These are phyloP conservation scores for Termitomyces sp. DNA, from an alignment of 768 basidiomycete genomes.

Conservation along the genomic window DNA sequence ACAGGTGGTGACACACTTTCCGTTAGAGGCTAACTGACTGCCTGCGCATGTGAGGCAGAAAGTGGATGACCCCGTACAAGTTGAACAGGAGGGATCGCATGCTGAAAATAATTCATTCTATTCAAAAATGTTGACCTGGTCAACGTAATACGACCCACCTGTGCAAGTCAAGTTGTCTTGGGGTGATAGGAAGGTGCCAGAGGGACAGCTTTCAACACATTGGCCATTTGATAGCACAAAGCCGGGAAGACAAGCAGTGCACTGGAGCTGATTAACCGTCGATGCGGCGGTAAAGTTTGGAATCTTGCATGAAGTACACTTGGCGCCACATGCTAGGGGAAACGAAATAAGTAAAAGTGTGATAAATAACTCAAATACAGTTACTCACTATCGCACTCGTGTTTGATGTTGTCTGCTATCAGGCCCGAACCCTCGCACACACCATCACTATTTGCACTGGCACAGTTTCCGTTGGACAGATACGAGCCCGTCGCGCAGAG, in stretches of 20 bases:
- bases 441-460: conserved; percentile 59
- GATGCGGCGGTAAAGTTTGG: conserved; percentile 65
- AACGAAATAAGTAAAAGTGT: conserved; percentile 3
- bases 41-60: conserved; percentile 75
- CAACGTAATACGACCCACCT: conserved; percentile 26
- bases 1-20: conserved; percentile 74
- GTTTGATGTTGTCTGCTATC: conserved; percentile 78
- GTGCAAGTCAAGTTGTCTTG: conserved; percentile 72
- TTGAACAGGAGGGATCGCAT: conserved; percentile 67
- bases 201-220: conserved; percentile 69
- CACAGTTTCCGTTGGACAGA: conserved; percentile 67
- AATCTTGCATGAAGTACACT: conserved; percentile 75
- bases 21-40: conserved; percentile 62
- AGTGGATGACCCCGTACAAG: conserved; percentile 62
- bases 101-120: conserved; percentile 28
- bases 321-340: conserved; percentile 68
- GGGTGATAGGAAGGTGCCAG: conserved; percentile 68
- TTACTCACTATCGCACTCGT: conserved; percentile 77
- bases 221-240: conserved; percentile 66
- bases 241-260: conserved; percentile 76
- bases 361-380: not conserved
- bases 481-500: conserved; percentile 62
- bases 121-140: conserved; percentile 3
- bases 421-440: conserved; percentile 69
- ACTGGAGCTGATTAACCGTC: conserved; percentile 61